Conservation (phyloP, 2,329 filamentous ascomycete species). For the Aspergillus aculeatinus region DNA sequence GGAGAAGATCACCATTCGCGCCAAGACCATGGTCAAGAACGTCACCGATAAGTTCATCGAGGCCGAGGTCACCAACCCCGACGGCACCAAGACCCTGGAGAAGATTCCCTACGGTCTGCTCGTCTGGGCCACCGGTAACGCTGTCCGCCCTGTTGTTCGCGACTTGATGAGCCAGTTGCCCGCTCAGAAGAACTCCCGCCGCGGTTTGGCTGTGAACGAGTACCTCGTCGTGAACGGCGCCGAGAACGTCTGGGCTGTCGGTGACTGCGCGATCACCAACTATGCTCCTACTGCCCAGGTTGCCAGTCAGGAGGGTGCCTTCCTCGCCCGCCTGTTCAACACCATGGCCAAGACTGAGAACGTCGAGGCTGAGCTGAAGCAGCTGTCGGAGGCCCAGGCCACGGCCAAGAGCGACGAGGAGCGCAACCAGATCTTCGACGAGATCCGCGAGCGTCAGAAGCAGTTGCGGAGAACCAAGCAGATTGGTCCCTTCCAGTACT, state of each 20-base stretch:
- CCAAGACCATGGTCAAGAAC: conserved; percentile 98
- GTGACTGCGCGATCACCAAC: conserved; percentile 95
- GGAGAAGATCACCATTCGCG: conserved; percentile 95
- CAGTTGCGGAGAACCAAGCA: conserved; percentile 87
- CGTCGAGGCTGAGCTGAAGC: conserved; percentile 72
- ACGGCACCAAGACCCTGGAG: conserved; percentile 79
- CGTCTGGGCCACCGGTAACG: conserved; percentile 98
- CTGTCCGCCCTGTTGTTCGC: conserved; percentile 81
- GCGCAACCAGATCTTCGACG: conserved; percentile 59
- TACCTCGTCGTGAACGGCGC: conserved; percentile 97
- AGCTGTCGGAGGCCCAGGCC: conserved; percentile 65
- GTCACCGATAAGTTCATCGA: conserved; percentile 92
- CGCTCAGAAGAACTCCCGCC: conserved; percentile 90
- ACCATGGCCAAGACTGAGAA: conserved; percentile 94
- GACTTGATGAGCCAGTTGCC: conserved; percentile 91
- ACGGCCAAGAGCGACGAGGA: conserved; percentile 64
- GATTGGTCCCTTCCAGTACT: conserved; percentile 97
- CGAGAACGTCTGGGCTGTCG: conserved; percentile 96
- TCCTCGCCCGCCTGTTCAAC: conserved; percentile 95
- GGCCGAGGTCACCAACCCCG: conserved; percentile 76
- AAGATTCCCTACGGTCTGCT: conserved; percentile 90
- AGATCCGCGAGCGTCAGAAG: conserved; percentile 86
- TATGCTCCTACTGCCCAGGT: conserved; percentile 98
- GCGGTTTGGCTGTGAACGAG: conserved; percentile 95
- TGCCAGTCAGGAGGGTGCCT: conserved; percentile 89